Evolutionary conservation across 2,329 filamentous ascomycete species (phyloP).

Genomic region (Botrytis hyacinthi): DNA sequence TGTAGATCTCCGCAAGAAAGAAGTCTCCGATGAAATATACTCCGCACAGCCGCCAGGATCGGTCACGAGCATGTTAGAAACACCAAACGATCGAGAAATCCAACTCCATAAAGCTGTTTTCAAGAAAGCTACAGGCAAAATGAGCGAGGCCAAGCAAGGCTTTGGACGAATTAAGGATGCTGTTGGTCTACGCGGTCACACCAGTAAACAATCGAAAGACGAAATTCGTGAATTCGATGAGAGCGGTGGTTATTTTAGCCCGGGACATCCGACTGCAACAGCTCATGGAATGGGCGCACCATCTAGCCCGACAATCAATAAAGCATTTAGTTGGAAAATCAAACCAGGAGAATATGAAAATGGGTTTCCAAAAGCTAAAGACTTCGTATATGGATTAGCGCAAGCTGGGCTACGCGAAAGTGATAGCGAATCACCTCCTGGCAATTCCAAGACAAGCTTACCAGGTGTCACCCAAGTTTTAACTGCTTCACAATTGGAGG

Average conservation of each 20-base stretch:
- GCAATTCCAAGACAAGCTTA: constrained; percentile 23
- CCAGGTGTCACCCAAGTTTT: constrained; percentile 1
- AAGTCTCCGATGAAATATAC: constrained; percentile 46
- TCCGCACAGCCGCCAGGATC: constrained; percentile 47
- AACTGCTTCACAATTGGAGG: constrained; percentile 25
- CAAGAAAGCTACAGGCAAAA: constrained; percentile 75
- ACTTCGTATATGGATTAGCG: constrained; percentile 15
- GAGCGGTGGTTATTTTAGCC: constrained; percentile 30
- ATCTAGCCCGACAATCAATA: constrained; percentile 40
- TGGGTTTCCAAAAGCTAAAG: constrained; percentile 32
- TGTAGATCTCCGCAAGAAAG: constrained; percentile 41
- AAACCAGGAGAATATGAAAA: constrained; percentile 59
- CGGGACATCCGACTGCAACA: constrained; percentile 28
- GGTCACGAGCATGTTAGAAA: constrained; percentile 48
- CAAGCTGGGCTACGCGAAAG: constrained; percentile 17
- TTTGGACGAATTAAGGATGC: constrained; percentile 84
- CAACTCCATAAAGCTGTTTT: constrained; percentile 64
- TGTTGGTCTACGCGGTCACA: constrained; percentile 59
- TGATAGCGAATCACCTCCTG: constrained; percentile 24
- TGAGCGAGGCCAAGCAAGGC: constrained; percentile 77
- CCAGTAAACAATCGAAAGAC: constrained; percentile 55
- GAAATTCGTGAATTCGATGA: constrained; percentile 37
- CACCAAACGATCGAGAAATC: constrained; percentile 54
- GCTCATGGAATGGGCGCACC: constrained; percentile 24
- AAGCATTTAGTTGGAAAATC: constrained; percentile 62